phyloP scores from a whole-genome alignment of 371 early-diverging fungal genomes.

The Dipsacomyces acuminosporus region DNA sequence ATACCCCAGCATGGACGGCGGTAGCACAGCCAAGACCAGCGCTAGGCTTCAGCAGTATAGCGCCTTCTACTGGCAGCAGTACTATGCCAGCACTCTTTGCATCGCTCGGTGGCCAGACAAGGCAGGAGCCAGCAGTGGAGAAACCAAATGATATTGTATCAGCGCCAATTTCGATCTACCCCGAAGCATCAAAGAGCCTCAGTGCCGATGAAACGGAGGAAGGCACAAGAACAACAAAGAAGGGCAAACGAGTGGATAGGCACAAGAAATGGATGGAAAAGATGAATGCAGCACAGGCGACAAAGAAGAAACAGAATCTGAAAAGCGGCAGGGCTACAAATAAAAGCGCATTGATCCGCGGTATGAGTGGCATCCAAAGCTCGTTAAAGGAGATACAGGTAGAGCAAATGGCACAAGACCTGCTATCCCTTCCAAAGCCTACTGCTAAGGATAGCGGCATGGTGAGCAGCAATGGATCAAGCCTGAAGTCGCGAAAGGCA shows the following conservation, averaged over 20 bases:
- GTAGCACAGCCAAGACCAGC: too few relatives aligned
- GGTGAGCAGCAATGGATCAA: not conserved
- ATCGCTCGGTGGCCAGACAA: too few relatives aligned
- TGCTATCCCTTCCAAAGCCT: constrained; percentile 1
- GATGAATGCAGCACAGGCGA: constrained; percentile 10
- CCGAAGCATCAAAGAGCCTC: not conserved
- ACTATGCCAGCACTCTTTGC: not conserved
- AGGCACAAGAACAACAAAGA: constrained; percentile 8
- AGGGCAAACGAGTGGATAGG: constrained; percentile 21
- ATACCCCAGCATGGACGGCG: too few relatives aligned
- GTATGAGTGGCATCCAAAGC: constrained; percentile 15
- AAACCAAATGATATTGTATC: constrained; percentile 15
- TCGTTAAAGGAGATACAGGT: constrained; percentile 24
- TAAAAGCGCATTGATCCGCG: constrained; percentile 31
- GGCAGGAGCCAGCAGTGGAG: too few relatives aligned
- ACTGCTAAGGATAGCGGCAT: too few relatives aligned
- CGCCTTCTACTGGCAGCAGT: too few relatives aligned
- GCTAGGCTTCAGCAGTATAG: too few relatives aligned
- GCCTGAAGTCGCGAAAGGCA: constrained; percentile 23
- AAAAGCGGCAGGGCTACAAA: constrained; percentile 8
- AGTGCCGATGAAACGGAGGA: not conserved
- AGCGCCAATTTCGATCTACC: constrained; percentile 10
- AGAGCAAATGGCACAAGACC: constrained; percentile 10
- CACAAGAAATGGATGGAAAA: constrained; percentile 35
- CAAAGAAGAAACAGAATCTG: constrained; percentile 8